Conservation (phyloP, 495 filamentous ascomycete genomes). For the Hypomontagnella monticulosa region DNA sequence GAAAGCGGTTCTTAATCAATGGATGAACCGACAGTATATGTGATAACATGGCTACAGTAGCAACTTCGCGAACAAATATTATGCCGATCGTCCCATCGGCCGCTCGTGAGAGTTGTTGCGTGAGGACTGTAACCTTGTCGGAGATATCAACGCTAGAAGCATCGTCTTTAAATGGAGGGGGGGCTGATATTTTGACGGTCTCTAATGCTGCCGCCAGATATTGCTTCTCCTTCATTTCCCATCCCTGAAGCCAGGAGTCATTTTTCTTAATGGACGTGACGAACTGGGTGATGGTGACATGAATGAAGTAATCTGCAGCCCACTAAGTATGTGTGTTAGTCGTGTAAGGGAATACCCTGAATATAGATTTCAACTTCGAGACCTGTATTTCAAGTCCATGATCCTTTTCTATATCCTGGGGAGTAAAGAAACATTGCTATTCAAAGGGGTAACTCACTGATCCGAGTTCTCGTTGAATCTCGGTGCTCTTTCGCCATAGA, state of each 20-base stretch:
- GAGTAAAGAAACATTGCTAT: background rate
- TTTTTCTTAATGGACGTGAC: constrained; percentile 45
- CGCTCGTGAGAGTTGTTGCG: constrained; percentile 62
- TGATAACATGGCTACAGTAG: constrained; percentile 72
- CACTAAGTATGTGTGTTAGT: constrained; percentile 50
- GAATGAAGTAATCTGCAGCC: constrained; percentile 78
- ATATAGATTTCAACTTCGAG: background rate
- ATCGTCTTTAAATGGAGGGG: constrained; percentile 36
- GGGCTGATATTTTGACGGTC: constrained; percentile 50
- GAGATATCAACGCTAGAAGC: constrained; percentile 52
- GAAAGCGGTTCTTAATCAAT: constrained; percentile 64
- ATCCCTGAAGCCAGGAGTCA: constrained; percentile 49
- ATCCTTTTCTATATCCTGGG: background rate
- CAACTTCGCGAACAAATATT: constrained; percentile 80
- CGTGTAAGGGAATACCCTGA: too few species aligned
- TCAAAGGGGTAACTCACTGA: constrained; percentile 21
- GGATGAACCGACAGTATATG: constrained; percentile 72
- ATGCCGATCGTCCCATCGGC: constrained; percentile 69
- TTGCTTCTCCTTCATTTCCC: constrained; percentile 62
- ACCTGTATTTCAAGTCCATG: background rate
- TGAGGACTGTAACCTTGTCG: constrained; percentile 62
- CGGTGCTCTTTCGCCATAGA: constrained; percentile 60
- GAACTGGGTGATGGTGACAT: constrained; percentile 62
- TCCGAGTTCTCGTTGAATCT: constrained; percentile 74
- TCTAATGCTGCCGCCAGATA: constrained; percentile 68